Percentiles rank a stretch among this genome's conserved stretches.
Evolutionary conservation across 441 rosid species (phyloP).

Genomic region (Omphalea diandra): DNA sequence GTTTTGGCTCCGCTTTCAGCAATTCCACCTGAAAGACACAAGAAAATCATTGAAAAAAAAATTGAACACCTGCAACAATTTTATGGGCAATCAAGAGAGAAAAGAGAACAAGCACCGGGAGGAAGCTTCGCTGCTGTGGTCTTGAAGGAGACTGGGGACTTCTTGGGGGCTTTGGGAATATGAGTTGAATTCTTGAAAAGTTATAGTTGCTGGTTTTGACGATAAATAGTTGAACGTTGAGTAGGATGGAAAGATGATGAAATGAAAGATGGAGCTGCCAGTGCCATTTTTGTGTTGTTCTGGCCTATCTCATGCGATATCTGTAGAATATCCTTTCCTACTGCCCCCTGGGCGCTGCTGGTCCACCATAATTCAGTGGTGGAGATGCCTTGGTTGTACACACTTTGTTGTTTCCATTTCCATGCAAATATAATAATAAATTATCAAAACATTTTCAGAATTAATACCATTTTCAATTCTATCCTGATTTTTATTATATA

Average conservation of each 20-base stretch:
- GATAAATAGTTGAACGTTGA: slow-evolving; percentile 20
- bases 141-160: slow-evolving; percentile 28
- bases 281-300: slow-evolving; percentile 21
- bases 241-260: slow-evolving; percentile 41
- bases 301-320: too few species aligned
- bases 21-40: slow-evolving; percentile 47
- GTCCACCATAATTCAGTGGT: too few species aligned
- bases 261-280: slow-evolving; percentile 29
- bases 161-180: slow-evolving; percentile 26
- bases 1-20: slow-evolving; percentile 70
- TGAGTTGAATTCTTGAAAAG: slow-evolving; percentile 9
- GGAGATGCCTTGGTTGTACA: too few species aligned
- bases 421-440: too few species aligned
- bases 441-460: too few species aligned
- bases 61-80: too few species aligned
- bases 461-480: too few species aligned
- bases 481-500: too few species aligned
- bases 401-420: too few species aligned
- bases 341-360: too few species aligned
- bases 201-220: slow-evolving; percentile 17
- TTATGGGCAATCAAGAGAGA: too few species aligned
- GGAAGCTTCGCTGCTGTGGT: slow-evolving; percentile 71
- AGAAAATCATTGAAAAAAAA: neutral
- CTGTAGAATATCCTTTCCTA: too few species aligned
- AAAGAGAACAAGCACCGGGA: slow-evolving; percentile 42